Evolutionary conservation across 2,329 filamentous ascomycete species (phyloP), one percentile per base, ranked within the genome.

Genomic region (Zymoseptoria crescenta): DNA sequence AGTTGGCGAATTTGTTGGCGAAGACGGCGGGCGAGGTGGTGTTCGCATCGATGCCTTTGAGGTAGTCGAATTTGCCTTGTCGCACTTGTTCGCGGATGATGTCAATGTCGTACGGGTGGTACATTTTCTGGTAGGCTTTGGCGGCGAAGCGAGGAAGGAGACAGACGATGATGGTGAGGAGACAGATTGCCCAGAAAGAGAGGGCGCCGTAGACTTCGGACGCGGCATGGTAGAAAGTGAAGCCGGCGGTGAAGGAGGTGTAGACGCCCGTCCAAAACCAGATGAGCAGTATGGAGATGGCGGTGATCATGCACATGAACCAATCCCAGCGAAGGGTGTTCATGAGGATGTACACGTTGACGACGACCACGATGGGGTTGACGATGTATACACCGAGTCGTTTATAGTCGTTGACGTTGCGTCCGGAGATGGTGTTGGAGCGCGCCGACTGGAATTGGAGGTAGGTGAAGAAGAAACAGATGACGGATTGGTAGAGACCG

Each of bases 281-380:
- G 70, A 97, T 84, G 68, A 96, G 83, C 29, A 97, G 73, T 62
- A 88, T 88, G 75, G 91, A 96, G 73, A 97, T 82, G 24, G 76
- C 76, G 55, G 95, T 87, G 62, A 96, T 87, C 60, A 96, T 78
- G 21, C 92, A 75, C 76, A 95, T 95, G 69, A 99, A 80, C 93
- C 93, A 99, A 74, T 99, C 94, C 94, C 94, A 99, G 61, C 93
- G 85, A 74, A 96, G 97, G 0, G 89, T 95, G 76, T 99, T 99
- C 77, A 97, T 86, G 64, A 99, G 79, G 66, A 99, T 90, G 77
- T 97, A 99, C 60, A 87, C 78, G 74, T 99, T 99, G 79, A 96
- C 95, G 49, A 90, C 87, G 66, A 96, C 77, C 59, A 99, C 87
- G 6, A 90, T 86, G 13, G 89, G 88, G 59, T 89, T 90, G 2